Conservation (phyloP, 129 eudicot genomes). For the Smallanthus sonchifolius region DNA sequence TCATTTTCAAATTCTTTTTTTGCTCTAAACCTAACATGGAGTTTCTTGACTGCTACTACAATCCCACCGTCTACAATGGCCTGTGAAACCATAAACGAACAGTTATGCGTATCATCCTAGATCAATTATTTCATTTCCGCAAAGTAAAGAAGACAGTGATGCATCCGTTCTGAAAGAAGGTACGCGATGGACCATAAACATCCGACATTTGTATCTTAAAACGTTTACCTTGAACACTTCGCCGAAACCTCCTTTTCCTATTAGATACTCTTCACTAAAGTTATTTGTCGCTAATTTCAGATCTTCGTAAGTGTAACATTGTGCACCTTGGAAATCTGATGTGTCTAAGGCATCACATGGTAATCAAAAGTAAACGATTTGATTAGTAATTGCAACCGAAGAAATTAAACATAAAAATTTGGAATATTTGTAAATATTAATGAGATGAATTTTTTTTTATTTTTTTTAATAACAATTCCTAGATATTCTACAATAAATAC, state of each 20-base stretch:
- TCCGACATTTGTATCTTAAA: neutral
- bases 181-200: neutral
- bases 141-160: neutral
- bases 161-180: neutral
- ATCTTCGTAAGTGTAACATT: neutral
- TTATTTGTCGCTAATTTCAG: neutral
- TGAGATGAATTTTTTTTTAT: neutral
- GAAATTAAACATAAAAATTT: neutral
- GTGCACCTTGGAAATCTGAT: neutral
- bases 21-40: constrained; percentile 35
- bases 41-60: constrained; percentile 54
- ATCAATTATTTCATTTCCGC: neutral
- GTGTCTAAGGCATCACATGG: neutral
- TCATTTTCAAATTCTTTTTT: constrained; percentile 48
- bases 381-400: neutral
- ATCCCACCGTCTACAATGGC: constrained; percentile 44
- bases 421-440: neutral
- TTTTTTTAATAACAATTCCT: no score
- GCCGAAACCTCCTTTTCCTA: constrained; percentile 47
- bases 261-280: neutral
- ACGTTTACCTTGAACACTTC: constrained; percentile 50
- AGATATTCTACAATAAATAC: no score
- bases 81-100: constrained; percentile 24
- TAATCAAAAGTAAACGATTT: neutral
- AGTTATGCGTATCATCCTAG: constrained; percentile 11